These are phyloP conservation scores for Calonectria honghensis DNA, from an alignment of 2,329 filamentous ascomycete genomes.

Conservation along the genomic window DNA sequence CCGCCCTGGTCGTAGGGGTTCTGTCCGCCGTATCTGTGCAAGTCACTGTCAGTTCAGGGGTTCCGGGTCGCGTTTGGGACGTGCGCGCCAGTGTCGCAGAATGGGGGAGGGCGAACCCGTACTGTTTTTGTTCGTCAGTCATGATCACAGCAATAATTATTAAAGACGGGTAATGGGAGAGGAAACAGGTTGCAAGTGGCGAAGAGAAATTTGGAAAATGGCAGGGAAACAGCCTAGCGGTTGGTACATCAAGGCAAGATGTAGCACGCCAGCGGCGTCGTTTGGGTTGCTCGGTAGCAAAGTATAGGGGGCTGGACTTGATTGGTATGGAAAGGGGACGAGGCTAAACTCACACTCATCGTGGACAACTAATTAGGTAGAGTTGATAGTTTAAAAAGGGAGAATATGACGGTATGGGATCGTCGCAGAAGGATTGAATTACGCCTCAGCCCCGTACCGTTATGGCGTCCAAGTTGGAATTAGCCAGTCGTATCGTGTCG, in stretches of 20 bases:
- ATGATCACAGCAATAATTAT: slow-evolving; percentile 57
- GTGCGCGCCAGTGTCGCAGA: slow-evolving; percentile 36
- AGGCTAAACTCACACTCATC: slow-evolving; percentile 58
- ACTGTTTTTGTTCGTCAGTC: slow-evolving; percentile 61
- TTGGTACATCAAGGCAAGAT: slow-evolving; percentile 4
- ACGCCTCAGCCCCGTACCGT: slow-evolving; percentile 29
- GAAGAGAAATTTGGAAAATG: not conserved
- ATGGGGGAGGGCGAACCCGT: slow-evolving; percentile 69
- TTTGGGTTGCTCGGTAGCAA: not conserved
- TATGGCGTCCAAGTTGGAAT: slow-evolving; percentile 35
- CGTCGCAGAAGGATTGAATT: slow-evolving; percentile 24
- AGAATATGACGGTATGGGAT: slow-evolving; percentile 26
- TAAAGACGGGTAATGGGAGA: slow-evolving; percentile 21
- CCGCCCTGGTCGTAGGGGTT: slow-evolving; percentile 78
- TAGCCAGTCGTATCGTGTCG: slow-evolving; percentile 31
- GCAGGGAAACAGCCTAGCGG: not conserved
- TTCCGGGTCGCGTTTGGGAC: slow-evolving; percentile 31
- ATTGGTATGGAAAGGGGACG: slow-evolving; percentile 42
- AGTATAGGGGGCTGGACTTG: slow-evolving; percentile 15
- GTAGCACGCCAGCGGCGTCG: not conserved
- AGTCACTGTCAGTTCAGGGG: slow-evolving; percentile 57
- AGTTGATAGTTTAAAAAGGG: slow-evolving; percentile 35
- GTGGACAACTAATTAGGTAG: slow-evolving; percentile 49
- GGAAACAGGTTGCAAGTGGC: not conserved
- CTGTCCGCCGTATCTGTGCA: slow-evolving; percentile 71